Percentiles rank a stretch among this genome's conserved stretches.
Conservation (phyloP, 1,284 basidiomycete genomes). For the Farysia itapuensis region DNA sequence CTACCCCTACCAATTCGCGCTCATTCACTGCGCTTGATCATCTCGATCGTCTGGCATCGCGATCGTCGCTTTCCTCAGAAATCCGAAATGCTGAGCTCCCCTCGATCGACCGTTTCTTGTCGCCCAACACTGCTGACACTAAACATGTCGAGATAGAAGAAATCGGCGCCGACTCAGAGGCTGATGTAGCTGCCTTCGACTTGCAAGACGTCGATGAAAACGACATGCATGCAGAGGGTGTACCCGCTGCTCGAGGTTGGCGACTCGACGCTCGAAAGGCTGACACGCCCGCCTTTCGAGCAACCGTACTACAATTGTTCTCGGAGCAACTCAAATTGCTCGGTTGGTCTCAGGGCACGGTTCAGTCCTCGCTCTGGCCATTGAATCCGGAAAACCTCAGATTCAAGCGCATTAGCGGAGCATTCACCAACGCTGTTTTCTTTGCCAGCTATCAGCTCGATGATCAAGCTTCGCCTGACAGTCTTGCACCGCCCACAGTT, state of each 20-base stretch:
- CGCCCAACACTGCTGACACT: background rate
- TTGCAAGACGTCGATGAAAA: constrained; percentile 52
- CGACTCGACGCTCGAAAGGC: constrained; percentile 42
- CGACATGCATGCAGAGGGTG: constrained; percentile 58
- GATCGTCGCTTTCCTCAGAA: background rate
- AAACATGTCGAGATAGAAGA: constrained; percentile 1
- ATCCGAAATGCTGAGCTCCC: background rate
- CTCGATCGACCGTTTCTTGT: background rate
- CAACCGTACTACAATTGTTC: constrained; percentile 46
- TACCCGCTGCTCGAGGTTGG: constrained; percentile 55
- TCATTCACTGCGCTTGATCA: constrained; percentile 12
- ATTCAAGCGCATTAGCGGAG: constrained; percentile 52
- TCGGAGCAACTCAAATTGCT: constrained; percentile 33
- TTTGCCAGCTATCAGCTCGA: constrained; percentile 49
- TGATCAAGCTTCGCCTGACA: background rate
- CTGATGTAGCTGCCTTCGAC: constrained; percentile 36
- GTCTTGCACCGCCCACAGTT: constrained; percentile 40
- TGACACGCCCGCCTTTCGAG: constrained; percentile 39
- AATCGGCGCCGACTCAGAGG: constrained; percentile 9
- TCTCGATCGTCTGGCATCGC: constrained; percentile 4
- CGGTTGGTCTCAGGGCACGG: constrained; percentile 43
- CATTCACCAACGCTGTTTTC: constrained; percentile 57
- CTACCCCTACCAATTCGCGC: constrained; percentile 24
- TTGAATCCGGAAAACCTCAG: constrained; percentile 26
- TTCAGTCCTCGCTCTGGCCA: constrained; percentile 36